A percentile compares a stretch with the other conserved stretches of the same genome.
These are phyloP conservation scores for Medicago lupulina DNA, from an alignment of 306 rosid genomes.

Conservation along the genomic window DNA sequence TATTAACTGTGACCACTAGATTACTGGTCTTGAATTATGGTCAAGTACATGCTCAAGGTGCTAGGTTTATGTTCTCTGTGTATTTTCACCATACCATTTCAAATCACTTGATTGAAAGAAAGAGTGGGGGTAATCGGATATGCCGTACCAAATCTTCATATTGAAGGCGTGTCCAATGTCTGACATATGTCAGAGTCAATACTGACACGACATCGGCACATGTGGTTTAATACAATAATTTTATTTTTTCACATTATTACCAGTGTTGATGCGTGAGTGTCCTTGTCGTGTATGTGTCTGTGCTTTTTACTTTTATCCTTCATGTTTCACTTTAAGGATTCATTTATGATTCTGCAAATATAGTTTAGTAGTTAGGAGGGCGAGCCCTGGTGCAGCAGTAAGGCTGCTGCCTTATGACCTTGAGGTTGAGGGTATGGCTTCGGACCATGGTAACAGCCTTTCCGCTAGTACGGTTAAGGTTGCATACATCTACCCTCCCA, in stretches of 20 bases:
- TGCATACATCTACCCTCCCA: not conserved
- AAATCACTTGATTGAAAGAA: slow-evolving; percentile 7
- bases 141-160: too few relatives aligned
- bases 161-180: not conserved
- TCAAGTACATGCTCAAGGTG: not conserved
- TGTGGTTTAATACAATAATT: not conserved
- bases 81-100: not conserved
- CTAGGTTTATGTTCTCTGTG: not conserved
- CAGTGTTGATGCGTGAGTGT: not conserved
- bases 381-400: not conserved
- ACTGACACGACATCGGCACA: not conserved
- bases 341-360: slow-evolving; percentile 5
- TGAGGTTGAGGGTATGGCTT: not conserved
- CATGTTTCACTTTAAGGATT: not conserved
- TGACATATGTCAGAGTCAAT: too few relatives aligned
- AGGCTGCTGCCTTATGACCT: not conserved
- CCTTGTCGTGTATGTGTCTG: not conserved
- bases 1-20: slow-evolving; percentile 12
- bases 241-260: too few relatives aligned
- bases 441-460: not conserved
- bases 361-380: not conserved
- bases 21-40: slow-evolving; percentile 9
- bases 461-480: not conserved
- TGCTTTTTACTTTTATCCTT: not conserved
- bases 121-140: not conserved